Percentiles rank a stretch among this genome's conserved stretches.
These are phyloP conservation scores for Diaporthe amygdali DNA, from an alignment of 2,329 filamentous ascomycete genomes.

Conservation along the genomic window DNA sequence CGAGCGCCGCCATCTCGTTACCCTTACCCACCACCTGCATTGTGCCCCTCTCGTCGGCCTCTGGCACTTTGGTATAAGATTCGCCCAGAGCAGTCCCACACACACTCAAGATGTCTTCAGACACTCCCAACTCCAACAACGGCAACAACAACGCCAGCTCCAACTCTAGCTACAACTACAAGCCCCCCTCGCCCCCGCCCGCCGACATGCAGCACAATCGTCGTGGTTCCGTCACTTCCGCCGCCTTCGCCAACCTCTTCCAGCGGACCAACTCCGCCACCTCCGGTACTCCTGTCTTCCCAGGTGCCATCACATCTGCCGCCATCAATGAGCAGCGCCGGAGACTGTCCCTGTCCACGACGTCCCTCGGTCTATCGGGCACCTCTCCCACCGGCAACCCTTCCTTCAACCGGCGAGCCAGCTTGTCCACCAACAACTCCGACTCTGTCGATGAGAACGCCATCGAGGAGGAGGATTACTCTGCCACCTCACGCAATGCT, in stretches of 20 bases:
- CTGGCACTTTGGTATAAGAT: slow-evolving; percentile 14
- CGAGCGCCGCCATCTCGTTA: neutral
- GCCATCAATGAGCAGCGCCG: slow-evolving; percentile 64
- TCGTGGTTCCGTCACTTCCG: slow-evolving; percentile 62
- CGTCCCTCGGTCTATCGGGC: slow-evolving; percentile 69
- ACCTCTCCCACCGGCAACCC: slow-evolving; percentile 65
- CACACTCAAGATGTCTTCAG: slow-evolving; percentile 35
- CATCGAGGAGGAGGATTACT: slow-evolving; percentile 70
- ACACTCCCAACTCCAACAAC: slow-evolving; percentile 36
- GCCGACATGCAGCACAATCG: slow-evolving; percentile 45
- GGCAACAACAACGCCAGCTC: slow-evolving; percentile 12
- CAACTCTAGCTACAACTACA: slow-evolving; percentile 34
- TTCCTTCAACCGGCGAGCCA: slow-evolving; percentile 64
- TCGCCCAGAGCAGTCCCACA: neutral
- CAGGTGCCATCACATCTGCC: slow-evolving; percentile 47
- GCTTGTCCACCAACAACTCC: slow-evolving; percentile 70
- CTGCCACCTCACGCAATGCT: slow-evolving; percentile 57
- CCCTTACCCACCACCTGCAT: slow-evolving; percentile 2
- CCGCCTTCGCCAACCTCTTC: slow-evolving; percentile 64
- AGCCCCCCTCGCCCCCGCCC: slow-evolving; percentile 33
- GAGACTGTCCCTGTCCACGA: slow-evolving; percentile 71
- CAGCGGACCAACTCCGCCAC: slow-evolving; percentile 57
- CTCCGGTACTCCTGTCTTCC: slow-evolving; percentile 50
- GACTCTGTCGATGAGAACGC: slow-evolving; percentile 74
- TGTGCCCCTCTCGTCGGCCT: neutral